Evolutionary conservation across 129 eudicot genomes (phyloP).

Genomic region (Heracleum sosnowskyi): DNA sequence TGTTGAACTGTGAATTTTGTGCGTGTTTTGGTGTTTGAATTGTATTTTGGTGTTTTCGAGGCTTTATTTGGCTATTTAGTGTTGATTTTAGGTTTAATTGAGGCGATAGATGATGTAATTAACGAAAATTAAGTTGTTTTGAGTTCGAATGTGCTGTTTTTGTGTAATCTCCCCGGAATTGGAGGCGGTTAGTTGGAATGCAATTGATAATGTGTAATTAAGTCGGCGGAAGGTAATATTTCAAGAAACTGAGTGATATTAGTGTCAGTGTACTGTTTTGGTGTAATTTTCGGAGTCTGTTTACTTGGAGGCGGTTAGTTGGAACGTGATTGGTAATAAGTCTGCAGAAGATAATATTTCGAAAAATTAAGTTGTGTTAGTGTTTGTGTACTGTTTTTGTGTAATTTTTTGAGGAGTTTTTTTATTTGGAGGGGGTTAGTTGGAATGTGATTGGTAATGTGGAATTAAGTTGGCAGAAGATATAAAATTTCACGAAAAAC

Average conservation of each 20-base stretch:
- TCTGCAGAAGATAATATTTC: background rate
- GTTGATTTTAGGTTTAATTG: background rate
- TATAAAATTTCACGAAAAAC: too few relatives aligned
- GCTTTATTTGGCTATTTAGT: background rate
- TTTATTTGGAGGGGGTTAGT: background rate
- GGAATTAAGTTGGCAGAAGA: background rate
- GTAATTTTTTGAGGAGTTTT: too few relatives aligned
- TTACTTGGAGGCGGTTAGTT: too few relatives aligned
- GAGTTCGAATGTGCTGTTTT: too few relatives aligned
- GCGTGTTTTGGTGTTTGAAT: background rate
- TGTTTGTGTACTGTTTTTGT: background rate
- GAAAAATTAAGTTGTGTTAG: background rate
- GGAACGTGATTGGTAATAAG: background rate
- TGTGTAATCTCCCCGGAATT: background rate
- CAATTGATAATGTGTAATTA: background rate
- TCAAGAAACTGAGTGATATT: background rate
- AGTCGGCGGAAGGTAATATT: background rate
- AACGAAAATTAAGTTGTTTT: background rate
- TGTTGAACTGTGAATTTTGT: background rate
- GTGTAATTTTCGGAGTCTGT: background rate
- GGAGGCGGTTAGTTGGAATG: background rate
- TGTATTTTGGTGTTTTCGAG: background rate
- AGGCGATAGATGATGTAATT: background rate
- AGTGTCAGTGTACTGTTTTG: too few relatives aligned
- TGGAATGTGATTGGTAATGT: background rate